Base-by-base conservation (phyloP, 139 green algal genomes). In the Nannochloris sp. region DNA sequence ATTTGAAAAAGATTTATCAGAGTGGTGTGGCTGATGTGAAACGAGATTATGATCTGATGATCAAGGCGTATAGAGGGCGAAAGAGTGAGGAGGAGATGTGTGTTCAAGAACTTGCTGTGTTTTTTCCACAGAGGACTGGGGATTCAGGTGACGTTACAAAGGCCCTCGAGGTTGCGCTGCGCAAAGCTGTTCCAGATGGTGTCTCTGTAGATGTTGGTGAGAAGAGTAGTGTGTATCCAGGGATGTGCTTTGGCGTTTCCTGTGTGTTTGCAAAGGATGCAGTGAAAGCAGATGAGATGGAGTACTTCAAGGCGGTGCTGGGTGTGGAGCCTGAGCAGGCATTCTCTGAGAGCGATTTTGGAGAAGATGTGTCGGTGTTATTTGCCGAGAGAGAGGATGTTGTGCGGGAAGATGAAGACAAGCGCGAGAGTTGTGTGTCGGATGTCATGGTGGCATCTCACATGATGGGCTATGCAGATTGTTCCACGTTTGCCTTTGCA, bases 271-370 rank as follows among this genome's bases (percentile, higher is more conserved):
- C 27, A 21, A 51, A 50, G 6, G 24, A 11, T 40, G 48, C 25
- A 36, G 25, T 48, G 19, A 40, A 16, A 5, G 62, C 34, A 8
- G 69, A 75, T 21, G 55, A 75, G 48, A 19, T 43, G 6, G 29
- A 59, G 44, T 75, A 75, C 62, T 12, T 75, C 4, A 24, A 44
- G n/a, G 23, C 44, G 2, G 69, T 75, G 12, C 55, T 75, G 61
- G 48, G 59, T n/a, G 37, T 18, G 2, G 55, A 75, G 21, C 61
- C 69, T 16, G 48, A 61, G 27, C 58, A 73, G 55, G 62, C 71
- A 10, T 64, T 75, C 61, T 53, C 61, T 5, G 44, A 49, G 4
- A 56, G 49, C 9, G 37, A 53, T 27, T 75, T 75, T 70, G 67
- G 67, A 53, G 46, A 53, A 10, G 18, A 12, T 9, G 46, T 64